Conservation (phyloP, 441 rosid genomes). For the Euphorbia schlechtendalii region DNA sequence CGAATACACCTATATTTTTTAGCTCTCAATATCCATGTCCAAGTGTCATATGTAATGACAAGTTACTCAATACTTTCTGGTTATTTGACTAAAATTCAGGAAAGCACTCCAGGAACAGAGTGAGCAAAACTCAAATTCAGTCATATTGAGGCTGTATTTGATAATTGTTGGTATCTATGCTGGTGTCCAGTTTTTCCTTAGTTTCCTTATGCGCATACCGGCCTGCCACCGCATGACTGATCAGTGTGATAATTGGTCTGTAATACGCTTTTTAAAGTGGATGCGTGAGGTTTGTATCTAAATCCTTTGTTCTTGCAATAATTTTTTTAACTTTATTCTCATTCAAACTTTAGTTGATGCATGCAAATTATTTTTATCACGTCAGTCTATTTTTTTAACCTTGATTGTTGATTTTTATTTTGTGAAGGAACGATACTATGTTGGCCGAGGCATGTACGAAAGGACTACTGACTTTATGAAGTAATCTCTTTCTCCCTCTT, state of each 20-base stretch:
- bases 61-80: background rate
- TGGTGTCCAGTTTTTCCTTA: conserved; percentile 70
- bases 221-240: conserved; percentile 70
- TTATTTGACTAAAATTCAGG: conserved; percentile 39
- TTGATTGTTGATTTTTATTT: conserved; percentile 11
- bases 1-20: conserved; percentile 8
- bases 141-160: conserved; percentile 59
- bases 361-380: background rate
- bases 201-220: conserved; percentile 91
- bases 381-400: conserved; percentile 2
- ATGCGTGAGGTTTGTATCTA: conserved; percentile 80
- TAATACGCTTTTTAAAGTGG: conserved; percentile 85
- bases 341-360: conserved; percentile 1
- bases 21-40: conserved; percentile 15
- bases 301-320: conserved; percentile 15
- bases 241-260: conserved; percentile 78
- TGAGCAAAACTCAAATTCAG: conserved; percentile 40
- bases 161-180: conserved; percentile 81
- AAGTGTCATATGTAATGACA: background rate
- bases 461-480: conserved; percentile 73
- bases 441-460: conserved; percentile 99
- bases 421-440: conserved; percentile 80
- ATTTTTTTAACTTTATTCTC: background rate
- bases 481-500: conserved; percentile 36
- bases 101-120: conserved; percentile 59